Evolutionary conservation across 306 rosid genomes (phyloP).

Genomic region (Hippophae tibetana): DNA sequence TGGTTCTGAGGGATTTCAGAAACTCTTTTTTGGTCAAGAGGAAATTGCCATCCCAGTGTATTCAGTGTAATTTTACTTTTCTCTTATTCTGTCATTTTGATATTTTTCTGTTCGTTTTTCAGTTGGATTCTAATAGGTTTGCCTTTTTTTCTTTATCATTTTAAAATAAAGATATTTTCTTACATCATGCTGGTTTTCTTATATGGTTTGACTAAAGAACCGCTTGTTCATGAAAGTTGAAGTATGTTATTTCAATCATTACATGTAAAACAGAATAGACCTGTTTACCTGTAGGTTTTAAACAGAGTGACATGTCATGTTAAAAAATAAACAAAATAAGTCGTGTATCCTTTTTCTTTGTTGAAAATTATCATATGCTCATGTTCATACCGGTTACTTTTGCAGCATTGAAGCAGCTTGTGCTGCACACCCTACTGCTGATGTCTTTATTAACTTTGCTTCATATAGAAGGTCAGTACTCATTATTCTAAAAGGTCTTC

Average conservation of each 20-base stretch:
- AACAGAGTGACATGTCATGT: neutral
- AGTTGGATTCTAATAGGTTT: neutral
- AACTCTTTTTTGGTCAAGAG: slow-evolving; percentile 95
- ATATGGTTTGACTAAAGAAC: neutral
- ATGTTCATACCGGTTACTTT: slow-evolving; percentile 12
- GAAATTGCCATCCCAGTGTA: slow-evolving; percentile 98
- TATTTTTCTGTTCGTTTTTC: neutral
- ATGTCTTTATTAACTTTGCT: slow-evolving; percentile 96
- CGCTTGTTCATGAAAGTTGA: neutral
- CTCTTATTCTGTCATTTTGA: slow-evolving; percentile 8
- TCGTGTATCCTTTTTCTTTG: slow-evolving; percentile 4
- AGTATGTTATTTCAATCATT: neutral
- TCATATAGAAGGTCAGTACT: slow-evolving; percentile 76
- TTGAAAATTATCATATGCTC: slow-evolving; percentile 22
- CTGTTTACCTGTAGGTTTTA: slow-evolving; percentile 8
- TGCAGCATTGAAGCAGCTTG: slow-evolving; percentile 89
- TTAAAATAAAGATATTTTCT: neutral
- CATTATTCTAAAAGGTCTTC: neutral
- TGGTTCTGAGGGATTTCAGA: slow-evolving; percentile 96
- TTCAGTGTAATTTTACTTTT: slow-evolving; percentile 44
- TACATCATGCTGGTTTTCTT: neutral
- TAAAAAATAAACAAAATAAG: slow-evolving; percentile 1
- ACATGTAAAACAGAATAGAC: slow-evolving; percentile 1
- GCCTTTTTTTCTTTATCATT: neutral
- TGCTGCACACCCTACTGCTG: slow-evolving; percentile 98